Base-by-base conservation (phyloP, 345 rosid genomes). In the Sisymbrium irio region DNA sequence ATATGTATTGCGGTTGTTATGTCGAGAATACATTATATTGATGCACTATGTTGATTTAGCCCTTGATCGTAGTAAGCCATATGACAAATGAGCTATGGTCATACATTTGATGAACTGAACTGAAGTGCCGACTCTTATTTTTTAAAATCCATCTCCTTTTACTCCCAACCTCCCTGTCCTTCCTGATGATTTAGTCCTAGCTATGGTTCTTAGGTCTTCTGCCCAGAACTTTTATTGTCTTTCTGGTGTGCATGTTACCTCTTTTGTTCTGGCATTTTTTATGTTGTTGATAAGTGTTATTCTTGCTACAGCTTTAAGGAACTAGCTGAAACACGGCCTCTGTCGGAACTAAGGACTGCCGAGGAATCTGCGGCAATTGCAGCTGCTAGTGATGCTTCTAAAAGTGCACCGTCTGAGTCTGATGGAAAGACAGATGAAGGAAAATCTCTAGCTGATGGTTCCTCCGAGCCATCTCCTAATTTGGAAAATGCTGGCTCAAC, bases 261-360 rank as follows among this genome's bases (percentile, higher is more conserved):
- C 49, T 33, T 61, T 61, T 4, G 36, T 59, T 40, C 28, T 60
- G 15, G 60, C 53, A 37, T 45, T 41, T 66, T 22, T 27, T 47
- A 40, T 62, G 41, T 46, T 40, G 58, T 64, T 72, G 49, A 37
- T 68, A 51, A 50, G 55, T 73, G 64, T 25, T 61, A 39, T 10
- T 67, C 60, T 40, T 75, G 20, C 49, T 81, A 44, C 83, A 96
- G 97, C 79, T 96, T 92, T 74, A 92, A 89, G 86, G 92, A 83
- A 55, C 77, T 92, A 76, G 92, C 89, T 79, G 91, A 83, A 73
- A 88, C 85, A 71, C 87, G 84, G 22, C 89, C 98, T 70, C 72
- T 96, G 74, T 83, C 93, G 10, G 99, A 96, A 80, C 78, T 96
- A 56, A 89, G 86, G 74, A 83, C 84, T 65, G 83, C 83, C 42